Evolutionary conservation across 345 rosid genomes (phyloP).

Genomic region (Cardiospermum halicacabum): DNA sequence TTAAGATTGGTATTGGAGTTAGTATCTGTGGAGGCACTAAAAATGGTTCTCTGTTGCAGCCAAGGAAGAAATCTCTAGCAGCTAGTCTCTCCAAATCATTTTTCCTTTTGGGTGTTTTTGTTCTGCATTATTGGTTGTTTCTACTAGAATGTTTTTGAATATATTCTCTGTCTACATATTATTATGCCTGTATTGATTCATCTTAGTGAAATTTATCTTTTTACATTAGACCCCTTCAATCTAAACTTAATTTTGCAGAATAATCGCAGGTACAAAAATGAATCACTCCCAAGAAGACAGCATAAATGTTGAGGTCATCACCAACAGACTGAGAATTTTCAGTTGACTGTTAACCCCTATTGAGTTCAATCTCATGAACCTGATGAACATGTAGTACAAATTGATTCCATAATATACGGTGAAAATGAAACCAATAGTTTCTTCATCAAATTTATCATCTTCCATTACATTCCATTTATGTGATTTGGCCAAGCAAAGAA

Average conservation of each 20-base stretch:
- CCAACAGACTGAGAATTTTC: constrained; percentile 4
- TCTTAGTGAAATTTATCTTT: background rate
- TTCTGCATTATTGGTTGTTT: constrained; percentile 24
- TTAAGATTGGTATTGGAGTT: constrained; percentile 67
- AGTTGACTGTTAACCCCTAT: background rate
- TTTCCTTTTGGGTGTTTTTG: constrained; percentile 26
- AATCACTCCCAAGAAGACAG: background rate
- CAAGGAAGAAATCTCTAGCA: constrained; percentile 44
- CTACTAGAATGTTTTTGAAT: constrained; percentile 21
- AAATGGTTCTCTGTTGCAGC: constrained; percentile 32
- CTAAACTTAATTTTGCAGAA: background rate
- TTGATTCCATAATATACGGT: background rate
- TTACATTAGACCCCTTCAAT: background rate
- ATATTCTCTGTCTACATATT: background rate
- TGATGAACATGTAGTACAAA: background rate
- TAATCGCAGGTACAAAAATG: background rate
- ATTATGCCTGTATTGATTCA: constrained; percentile 9
- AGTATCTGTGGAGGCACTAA: constrained; percentile 44
- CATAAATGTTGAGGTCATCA: background rate
- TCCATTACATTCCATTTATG: too few relatives aligned
- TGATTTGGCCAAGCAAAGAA: background rate
- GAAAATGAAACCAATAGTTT: background rate
- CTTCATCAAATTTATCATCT: background rate
- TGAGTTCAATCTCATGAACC: background rate
- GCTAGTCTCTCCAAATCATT: constrained; percentile 20